Percentiles rank a stretch among this genome's conserved stretches.
phyloP scores from a whole-genome alignment of 2,329 filamentous ascomycete genomes.

The Chaetomiaceae sp. region DNA sequence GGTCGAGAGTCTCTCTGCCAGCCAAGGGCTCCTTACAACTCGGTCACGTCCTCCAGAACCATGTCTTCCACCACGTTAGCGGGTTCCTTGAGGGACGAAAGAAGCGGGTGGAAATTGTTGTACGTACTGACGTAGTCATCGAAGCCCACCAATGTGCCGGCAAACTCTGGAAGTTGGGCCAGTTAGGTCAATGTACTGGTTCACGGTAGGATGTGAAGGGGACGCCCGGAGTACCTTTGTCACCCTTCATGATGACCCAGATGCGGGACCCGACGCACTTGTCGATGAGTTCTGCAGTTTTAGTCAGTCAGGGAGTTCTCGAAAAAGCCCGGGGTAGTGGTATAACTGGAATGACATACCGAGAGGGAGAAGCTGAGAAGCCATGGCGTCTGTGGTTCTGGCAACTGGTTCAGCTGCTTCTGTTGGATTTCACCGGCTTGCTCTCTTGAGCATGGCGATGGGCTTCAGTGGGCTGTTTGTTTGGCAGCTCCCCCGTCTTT shows the following conservation, averaged over 20 bases:
- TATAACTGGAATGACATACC: slow-evolving; percentile 16
- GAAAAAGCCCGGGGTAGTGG: not conserved
- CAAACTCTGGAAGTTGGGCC: slow-evolving; percentile 66
- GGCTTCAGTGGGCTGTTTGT: not conserved
- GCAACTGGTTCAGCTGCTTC: slow-evolving; percentile 1
- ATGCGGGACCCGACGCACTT: slow-evolving; percentile 97
- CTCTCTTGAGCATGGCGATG: not conserved
- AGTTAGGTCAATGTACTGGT: not conserved
- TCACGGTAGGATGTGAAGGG: not conserved
- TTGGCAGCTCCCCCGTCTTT: too few relatives aligned
- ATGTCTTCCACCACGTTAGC: slow-evolving; percentile 63
- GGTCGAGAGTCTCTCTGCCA: too few relatives aligned
- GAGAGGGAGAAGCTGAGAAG: slow-evolving; percentile 63
- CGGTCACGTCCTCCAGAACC: slow-evolving; percentile 95
- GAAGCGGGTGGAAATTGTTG: not conserved
- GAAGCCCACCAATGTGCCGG: slow-evolving; percentile 88
- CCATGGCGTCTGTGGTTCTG: slow-evolving; percentile 44
- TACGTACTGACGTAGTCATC: slow-evolving; percentile 99
- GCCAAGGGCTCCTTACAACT: slow-evolving; percentile 62
- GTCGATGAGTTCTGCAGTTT: slow-evolving; percentile 80
- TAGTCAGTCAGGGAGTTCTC: not conserved
- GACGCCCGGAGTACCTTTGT: slow-evolving; percentile 68
- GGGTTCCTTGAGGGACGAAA: not conserved
- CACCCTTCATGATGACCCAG: slow-evolving; percentile 99
- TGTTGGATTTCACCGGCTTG: not conserved